Conservation (phyloP, 2,329 filamentous ascomycete species). For the Fusarium luffae region DNA sequence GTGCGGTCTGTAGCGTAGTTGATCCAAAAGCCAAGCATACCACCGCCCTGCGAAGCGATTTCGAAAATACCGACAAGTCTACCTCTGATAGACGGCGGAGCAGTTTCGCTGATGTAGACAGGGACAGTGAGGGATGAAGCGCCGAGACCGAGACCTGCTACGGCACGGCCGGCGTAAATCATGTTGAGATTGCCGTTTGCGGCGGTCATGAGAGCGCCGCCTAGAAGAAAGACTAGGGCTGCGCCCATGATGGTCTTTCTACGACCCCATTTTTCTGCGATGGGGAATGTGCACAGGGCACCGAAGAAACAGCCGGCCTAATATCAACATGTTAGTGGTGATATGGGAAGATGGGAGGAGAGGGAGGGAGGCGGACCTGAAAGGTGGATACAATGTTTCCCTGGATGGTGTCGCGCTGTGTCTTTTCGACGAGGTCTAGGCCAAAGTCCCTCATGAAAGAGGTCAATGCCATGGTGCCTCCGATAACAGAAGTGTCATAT, state of each 20-base stretch:
- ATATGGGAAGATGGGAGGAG: too few species aligned
- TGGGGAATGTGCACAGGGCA: slow-evolving; percentile 55
- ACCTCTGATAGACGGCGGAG: slow-evolving; percentile 63
- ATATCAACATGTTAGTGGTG: too few species aligned
- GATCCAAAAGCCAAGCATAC: slow-evolving; percentile 56
- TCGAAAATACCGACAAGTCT: slow-evolving; percentile 65
- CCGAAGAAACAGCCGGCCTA: slow-evolving; percentile 57
- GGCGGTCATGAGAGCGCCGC: slow-evolving; percentile 51
- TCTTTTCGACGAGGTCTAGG: slow-evolving; percentile 43
- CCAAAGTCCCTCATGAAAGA: slow-evolving; percentile 52
- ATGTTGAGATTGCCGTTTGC: slow-evolving; percentile 49
- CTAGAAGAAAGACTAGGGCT: slow-evolving; percentile 54
- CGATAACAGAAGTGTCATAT: slow-evolving; percentile 54
- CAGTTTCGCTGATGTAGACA: slow-evolving; percentile 56
- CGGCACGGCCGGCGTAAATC: slow-evolving; percentile 61
- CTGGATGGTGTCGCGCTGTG: slow-evolving; percentile 49
- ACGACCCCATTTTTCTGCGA: slow-evolving; percentile 61
- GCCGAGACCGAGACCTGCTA: slow-evolving; percentile 64
- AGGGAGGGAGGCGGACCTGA: slow-evolving; percentile 32
- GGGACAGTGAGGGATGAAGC: slow-evolving; percentile 61
- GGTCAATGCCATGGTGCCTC: slow-evolving; percentile 54
- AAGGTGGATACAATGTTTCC: slow-evolving; percentile 55
- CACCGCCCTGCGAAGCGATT: slow-evolving; percentile 48
- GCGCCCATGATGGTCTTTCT: slow-evolving; percentile 59
- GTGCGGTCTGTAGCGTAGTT: slow-evolving; percentile 46